Conservation (phyloP, 768 basidiomycete genomes). For the Boletus fagicola region DNA sequence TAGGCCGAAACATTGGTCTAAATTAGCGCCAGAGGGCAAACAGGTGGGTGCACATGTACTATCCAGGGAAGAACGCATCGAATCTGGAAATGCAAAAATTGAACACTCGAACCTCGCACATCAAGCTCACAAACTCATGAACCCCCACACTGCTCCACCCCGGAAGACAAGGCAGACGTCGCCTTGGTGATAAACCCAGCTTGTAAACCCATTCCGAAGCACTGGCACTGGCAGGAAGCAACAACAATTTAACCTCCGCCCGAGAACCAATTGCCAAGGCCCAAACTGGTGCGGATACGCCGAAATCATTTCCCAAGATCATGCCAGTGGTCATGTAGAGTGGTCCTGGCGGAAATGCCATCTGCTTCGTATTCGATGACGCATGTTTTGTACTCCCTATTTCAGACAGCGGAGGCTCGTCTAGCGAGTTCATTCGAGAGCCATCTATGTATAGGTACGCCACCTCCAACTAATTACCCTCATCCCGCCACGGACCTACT, state of each 20-base stretch:
- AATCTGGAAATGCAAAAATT: neutral
- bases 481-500: neutral
- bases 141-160: neutral
- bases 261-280: neutral
- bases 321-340: slow-evolving; percentile 60
- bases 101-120: neutral
- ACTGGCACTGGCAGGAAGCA: neutral
- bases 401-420: slow-evolving; percentile 92
- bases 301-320: neutral
- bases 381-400: slow-evolving; percentile 88
- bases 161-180: neutral
- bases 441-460: slow-evolving; percentile 40
- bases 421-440: slow-evolving; percentile 76
- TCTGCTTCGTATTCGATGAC: slow-evolving; percentile 74
- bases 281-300: neutral
- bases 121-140: neutral
- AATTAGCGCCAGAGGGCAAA: no score
- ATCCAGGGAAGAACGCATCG: neutral
- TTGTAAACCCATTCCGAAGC: neutral
- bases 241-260: neutral
- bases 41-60: neutral
- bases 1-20: no score
- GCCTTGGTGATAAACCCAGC: neutral
- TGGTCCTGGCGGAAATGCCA: slow-evolving; percentile 78
- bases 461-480: neutral